Evolutionary conservation across 306 rosid genomes (phyloP).

Genomic region (Quercus engelmannii): DNA sequence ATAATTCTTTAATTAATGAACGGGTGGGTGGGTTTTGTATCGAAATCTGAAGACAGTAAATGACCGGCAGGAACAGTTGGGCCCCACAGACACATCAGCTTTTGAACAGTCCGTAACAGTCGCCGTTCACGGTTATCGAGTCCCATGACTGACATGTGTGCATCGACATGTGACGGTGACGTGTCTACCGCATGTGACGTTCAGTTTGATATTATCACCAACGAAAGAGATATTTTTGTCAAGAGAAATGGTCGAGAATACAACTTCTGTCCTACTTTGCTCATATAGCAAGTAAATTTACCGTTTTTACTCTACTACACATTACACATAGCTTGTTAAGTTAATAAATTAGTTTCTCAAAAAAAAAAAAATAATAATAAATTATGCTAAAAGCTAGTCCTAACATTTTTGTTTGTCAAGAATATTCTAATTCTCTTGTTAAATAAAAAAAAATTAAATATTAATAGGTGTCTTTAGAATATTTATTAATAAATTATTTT

Average conservation of each 20-base stretch:
- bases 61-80: background rate
- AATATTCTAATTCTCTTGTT: no score
- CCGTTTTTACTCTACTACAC: rapidly evolving
- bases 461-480: no score
- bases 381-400: rapidly evolving
- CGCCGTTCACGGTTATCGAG: constrained; percentile 3
- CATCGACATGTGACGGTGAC: background rate
- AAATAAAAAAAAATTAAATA: no score
- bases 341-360: no score
- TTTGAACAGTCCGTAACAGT: constrained; percentile 12
- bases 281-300: rapidly evolving
- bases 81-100: background rate
- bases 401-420: no score
- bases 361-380: no score
- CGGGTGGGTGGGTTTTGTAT: background rate
- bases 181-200: background rate
- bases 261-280: no score
- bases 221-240: background rate
- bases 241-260: no score
- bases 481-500: no score
- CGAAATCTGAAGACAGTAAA: constrained; percentile 4
- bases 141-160: background rate
- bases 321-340: rapidly evolving
- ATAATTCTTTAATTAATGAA: background rate
- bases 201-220: background rate